Base-by-base conservation (phyloP, 2,329 filamentous ascomycete species). In the Macrophomina phaseolina region DNA sequence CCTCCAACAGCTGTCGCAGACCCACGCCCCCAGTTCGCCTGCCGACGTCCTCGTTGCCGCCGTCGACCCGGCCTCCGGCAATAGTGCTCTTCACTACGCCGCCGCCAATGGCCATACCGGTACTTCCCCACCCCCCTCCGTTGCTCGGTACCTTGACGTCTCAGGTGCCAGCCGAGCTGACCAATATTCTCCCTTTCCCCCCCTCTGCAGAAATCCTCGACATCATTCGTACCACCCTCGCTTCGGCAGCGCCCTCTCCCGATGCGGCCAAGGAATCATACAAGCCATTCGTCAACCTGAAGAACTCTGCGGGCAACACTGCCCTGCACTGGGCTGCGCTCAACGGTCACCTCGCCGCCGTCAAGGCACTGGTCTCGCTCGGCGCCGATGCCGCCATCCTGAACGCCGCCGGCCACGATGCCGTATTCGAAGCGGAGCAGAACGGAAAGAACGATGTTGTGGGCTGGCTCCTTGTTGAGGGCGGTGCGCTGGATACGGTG, bases 291-390 rank as follows among this genome's bases (percentile, higher is more conserved):
- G 78, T 93, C 30, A 90, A 93, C 72, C 82, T 85, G 2, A 84
- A 86, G 68, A 99, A 99, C 75, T 83, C 88, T 69, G 90, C 91
- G 53, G 94, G 93, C 52, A 98, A 97, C 81, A 97, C 94, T 0
- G 87, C 93, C 0, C 83, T 99, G 67, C 95, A 99, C 81, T 98
- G 94, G 94, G 94, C 94, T 0, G 91, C 93, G 0, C 82, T 97
- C 65, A 95, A 96, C 65, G 94, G 94, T 1, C 94, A 97, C 74
- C 82, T 98, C 3, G 87, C 90, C 5, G 87, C 89, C 3, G 92
- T 97, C 6, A 91, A 94, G 81, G 80, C 89, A 0, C 85, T 99
- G 12, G 84, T 97, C 1, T 88, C 89, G 52, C 83, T 88, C 2
- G 93, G 93, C 2, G 93, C 93, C 1, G 90, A 93, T 67, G 89